A percentile compares a stretch with the other conserved stretches of the same genome.
phyloP scores from a whole-genome alignment of 176 grass and related monocot species.

The Cenchrus purpureus region DNA sequence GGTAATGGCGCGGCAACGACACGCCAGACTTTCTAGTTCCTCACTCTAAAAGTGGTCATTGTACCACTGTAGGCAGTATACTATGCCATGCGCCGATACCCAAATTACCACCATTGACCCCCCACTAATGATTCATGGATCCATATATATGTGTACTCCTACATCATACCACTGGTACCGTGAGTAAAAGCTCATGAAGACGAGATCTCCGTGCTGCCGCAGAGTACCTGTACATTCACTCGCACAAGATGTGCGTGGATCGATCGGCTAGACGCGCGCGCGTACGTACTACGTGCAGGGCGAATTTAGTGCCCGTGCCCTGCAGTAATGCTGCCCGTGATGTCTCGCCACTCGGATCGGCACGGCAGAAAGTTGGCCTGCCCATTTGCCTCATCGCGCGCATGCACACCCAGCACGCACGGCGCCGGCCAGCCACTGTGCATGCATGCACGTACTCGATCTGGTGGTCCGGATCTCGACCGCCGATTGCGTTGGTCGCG shows the following conservation, averaged over 20 bases:
- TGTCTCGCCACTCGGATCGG: neutral
- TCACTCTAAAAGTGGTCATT: no score
- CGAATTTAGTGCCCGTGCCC: neutral
- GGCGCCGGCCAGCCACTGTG: neutral
- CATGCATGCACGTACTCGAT: neutral
- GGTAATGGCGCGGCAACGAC: no score
- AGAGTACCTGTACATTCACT: neutral
- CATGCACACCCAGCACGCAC: neutral
- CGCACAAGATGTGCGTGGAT: no score
- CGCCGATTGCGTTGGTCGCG: neutral
- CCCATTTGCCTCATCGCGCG: neutral
- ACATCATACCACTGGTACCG: no score
- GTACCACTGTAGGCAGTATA: no score
- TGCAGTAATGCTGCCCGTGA: neutral
- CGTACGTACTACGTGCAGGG: neutral
- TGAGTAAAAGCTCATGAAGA: neutral
- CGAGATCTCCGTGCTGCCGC: slow-evolving; percentile 28
- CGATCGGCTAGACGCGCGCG: neutral
- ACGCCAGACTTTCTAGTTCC: no score
- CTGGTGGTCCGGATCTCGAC: neutral
- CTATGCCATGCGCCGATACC: neutral
- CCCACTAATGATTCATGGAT: neutral
- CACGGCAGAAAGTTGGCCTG: neutral
- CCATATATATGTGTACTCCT: no score
- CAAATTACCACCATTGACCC: neutral